Evolutionary conservation across 768 basidiomycete genomes (phyloP), one percentile per base, ranked within the genome.

Genomic region (Pleurotus eryngii): DNA sequence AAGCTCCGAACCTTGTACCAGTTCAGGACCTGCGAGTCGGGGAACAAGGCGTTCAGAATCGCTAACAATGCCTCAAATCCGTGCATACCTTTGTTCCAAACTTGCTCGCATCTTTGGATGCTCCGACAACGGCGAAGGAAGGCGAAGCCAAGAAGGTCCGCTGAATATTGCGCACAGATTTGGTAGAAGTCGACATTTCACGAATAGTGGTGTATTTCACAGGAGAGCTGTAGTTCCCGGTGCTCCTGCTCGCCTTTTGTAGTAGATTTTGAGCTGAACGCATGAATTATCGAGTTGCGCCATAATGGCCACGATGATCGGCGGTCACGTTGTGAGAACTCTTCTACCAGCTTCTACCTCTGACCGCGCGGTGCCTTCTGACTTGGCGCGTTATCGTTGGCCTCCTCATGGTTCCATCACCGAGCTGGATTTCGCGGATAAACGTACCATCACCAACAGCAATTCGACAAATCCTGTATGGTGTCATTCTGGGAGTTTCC

Each of bases 111-210:
- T 93, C 87, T 60, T 85, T 92, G 45, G 89, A 92, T 3, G 90
- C 90, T 20, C 92, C 92, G 12, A 91, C 83, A 24, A 94, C 91
- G 30, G 90, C 92, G 56, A 80, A 95, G 59, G 74, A 67, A 5
- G 86, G 76, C 11, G 83, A 80, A 6, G 80, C 74, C 42, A 93
- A 67, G 71, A 93, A 93, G 62, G 78, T 73, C 57, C 81, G 80
- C 57, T 85, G 76, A 43, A 74, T 64, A 60, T 54, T 39, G 15
- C 39, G 51, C 9, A 42, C 39, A 17, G 51, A 27, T 54, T 54
- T 43, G 12, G 27, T 35, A 14, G 49, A 39, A n/a, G 49, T 35
- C 49, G 39, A 40, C 38, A 42, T 54, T 50, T 35, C 24, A 50
- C n/a, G 49, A 20, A 35, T 35, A 9, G 37, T 15, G 9, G 46